phyloP scores from a whole-genome alignment of 1,284 basidiomycete genomes.

The Papiliotrema flavescens region DNA sequence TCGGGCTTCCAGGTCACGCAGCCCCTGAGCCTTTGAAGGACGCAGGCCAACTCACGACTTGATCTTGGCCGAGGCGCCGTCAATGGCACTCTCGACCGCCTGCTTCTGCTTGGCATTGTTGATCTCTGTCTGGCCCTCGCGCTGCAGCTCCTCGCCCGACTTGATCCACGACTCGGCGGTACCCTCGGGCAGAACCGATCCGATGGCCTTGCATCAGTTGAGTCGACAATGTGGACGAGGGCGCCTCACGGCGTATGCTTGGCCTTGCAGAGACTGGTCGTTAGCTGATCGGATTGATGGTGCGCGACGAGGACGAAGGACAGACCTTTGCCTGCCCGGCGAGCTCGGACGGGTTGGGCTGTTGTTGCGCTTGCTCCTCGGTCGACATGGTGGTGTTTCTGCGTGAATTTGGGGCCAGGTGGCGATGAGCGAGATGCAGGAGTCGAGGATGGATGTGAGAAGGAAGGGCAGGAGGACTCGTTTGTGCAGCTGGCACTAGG shows the following conservation, averaged over 20 bases:
- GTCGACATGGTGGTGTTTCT: constrained; percentile 1
- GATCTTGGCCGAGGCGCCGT: constrained; percentile 37
- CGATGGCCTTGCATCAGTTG: constrained; percentile 25
- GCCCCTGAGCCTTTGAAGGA: no score
- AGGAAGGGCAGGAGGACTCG: no score
- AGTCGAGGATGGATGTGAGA: background rate
- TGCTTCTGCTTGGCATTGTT: constrained; percentile 37
- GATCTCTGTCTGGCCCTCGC: constrained; percentile 35
- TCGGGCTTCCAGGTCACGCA: no score
- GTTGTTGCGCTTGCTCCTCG: background rate
- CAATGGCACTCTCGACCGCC: constrained; percentile 34
- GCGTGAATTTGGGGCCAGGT: no score
- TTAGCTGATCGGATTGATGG: background rate
- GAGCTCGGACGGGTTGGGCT: constrained; percentile 30
- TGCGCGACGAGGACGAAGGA: background rate
- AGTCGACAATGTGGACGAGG: background rate
- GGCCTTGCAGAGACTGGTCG: background rate
- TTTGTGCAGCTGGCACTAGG: no score
- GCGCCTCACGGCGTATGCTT: background rate
- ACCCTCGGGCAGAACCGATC: constrained; percentile 28
- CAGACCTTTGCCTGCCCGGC: constrained; percentile 36
- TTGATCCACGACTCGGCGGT: constrained; percentile 27
- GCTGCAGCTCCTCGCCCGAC: constrained; percentile 29
- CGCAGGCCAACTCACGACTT: constrained; percentile 40
- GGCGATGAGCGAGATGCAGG: background rate